phyloP scores from a whole-genome alignment of 768 basidiomycete species.

The Termitomyces sp. region DNA sequence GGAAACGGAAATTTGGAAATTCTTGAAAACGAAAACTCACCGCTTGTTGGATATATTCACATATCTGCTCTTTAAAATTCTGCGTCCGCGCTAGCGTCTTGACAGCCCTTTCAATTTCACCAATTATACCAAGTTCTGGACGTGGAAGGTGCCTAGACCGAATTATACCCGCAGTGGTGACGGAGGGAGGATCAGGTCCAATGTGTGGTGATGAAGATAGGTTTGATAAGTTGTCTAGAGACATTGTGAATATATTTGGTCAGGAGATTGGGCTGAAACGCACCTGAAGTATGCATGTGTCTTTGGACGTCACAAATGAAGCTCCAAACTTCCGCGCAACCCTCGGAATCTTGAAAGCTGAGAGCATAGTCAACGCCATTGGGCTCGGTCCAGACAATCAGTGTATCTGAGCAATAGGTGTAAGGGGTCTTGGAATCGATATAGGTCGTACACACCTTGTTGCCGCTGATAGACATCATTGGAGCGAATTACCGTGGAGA shows the following conservation, averaged over 20 bases:
- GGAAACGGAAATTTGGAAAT: conserved; percentile 7
- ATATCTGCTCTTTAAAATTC: conserved; percentile 74
- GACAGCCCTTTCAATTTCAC: conserved; percentile 75
- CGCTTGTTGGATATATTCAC: conserved; percentile 83
- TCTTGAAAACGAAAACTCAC: conserved; percentile 39
- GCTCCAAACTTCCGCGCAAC: conserved; percentile 95
- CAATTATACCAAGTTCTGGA: conserved; percentile 73
- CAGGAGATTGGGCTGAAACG: conserved; percentile 19
- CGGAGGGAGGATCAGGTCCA: conserved; percentile 49
- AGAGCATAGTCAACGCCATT: conserved; percentile 93
- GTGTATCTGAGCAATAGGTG: conserved; percentile 59
- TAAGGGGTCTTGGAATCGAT: conserved; percentile 3
- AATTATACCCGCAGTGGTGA: conserved; percentile 61
- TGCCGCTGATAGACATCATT: conserved; percentile 85
- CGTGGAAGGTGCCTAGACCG: conserved; percentile 70
- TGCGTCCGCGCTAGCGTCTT: conserved; percentile 71
- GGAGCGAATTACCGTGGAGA: conserved; percentile 75
- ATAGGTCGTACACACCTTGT: conserved; percentile 45
- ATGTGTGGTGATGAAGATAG: conserved; percentile 58
- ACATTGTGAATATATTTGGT: conserved; percentile 12
- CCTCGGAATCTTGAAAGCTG: conserved; percentile 94
- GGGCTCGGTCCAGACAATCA: conserved; percentile 99
- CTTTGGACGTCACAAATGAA: conserved; percentile 91
- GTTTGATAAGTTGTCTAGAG: conserved; percentile 40
- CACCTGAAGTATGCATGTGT: conserved; percentile 67